These are phyloP conservation scores for Coemansia sp. DNA, from an alignment of 192 early-diverging fungal genomes.

Conservation along the genomic window DNA sequence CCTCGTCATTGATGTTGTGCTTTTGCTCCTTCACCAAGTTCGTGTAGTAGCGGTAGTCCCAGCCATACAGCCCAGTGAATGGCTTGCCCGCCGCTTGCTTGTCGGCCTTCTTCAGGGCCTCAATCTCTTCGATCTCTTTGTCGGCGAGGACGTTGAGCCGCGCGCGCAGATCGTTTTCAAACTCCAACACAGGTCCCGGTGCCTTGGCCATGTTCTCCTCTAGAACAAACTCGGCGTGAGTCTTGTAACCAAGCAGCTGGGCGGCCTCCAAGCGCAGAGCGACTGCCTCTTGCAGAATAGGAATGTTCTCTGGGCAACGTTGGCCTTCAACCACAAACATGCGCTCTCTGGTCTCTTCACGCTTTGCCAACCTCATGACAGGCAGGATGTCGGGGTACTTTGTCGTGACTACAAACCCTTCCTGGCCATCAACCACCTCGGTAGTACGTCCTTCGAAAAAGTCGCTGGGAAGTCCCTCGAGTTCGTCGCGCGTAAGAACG, in stretches of 20 bases:
- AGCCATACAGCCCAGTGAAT: slow-evolving; percentile 67
- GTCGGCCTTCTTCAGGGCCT: slow-evolving; percentile 64
- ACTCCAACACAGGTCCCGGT: slow-evolving; percentile 61
- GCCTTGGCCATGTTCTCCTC: slow-evolving; percentile 84
- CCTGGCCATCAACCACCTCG: slow-evolving; percentile 59
- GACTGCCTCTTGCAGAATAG: slow-evolving; percentile 60
- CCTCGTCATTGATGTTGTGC: slow-evolving; percentile 75
- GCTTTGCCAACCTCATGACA: slow-evolving; percentile 54
- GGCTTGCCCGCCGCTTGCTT: slow-evolving; percentile 46
- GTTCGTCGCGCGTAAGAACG: slow-evolving; percentile 57
- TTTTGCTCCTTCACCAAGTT: slow-evolving; percentile 70
- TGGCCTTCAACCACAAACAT: slow-evolving; percentile 56
- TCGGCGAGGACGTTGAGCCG: slow-evolving; percentile 60
- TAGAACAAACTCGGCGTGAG: slow-evolving; percentile 71
- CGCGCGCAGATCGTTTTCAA: slow-evolving; percentile 64
- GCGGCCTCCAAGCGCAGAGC: slow-evolving; percentile 57
- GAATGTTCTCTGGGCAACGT: slow-evolving; percentile 63
- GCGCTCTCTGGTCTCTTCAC: slow-evolving; percentile 56
- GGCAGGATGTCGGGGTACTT: slow-evolving; percentile 65
- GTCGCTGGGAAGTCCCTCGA: slow-evolving; percentile 72
- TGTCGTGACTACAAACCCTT: slow-evolving; percentile 68
- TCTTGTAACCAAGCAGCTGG: slow-evolving; percentile 66
- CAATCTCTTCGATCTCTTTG: slow-evolving; percentile 60
- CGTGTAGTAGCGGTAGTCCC: slow-evolving; percentile 77
- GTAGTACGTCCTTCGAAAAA: slow-evolving; percentile 65